Evolutionary conservation across 2,329 filamentous ascomycete species (phyloP).

Genomic region (Raffaelea albimanens): DNA sequence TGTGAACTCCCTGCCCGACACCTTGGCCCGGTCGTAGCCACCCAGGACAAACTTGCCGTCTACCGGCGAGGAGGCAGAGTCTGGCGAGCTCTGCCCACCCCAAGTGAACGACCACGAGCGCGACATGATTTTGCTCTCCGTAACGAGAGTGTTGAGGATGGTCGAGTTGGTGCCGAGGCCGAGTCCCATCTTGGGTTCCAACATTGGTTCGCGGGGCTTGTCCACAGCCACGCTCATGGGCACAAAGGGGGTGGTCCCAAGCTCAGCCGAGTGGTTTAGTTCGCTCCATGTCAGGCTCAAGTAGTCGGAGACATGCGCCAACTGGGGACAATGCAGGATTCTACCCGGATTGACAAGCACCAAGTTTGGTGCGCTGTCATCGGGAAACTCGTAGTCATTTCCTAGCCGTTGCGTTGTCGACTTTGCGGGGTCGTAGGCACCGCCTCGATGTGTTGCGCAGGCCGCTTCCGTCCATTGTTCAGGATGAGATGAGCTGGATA

Average conservation of each 20-base stretch:
- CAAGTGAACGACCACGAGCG: neutral
- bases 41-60: slow-evolving; percentile 17
- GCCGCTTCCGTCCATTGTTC: neutral
- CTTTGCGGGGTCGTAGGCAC: neutral
- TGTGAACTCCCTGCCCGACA: slow-evolving; percentile 11
- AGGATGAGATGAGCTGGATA: neutral
- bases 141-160: slow-evolving; percentile 16
- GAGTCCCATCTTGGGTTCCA: slow-evolving; percentile 12
- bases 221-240: no score
- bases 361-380: neutral
- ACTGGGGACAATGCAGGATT: neutral
- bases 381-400: neutral
- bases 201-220: slow-evolving; percentile 11
- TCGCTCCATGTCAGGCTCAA: neutral
- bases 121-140: slow-evolving; percentile 4
- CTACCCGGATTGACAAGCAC: neutral
- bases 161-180: slow-evolving; percentile 21
- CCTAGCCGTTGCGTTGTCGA: neutral
- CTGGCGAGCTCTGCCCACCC: neutral
- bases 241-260: no score
- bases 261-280: no score
- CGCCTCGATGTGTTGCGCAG: neutral
- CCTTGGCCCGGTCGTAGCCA: slow-evolving; percentile 16
- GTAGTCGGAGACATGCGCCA: neutral
- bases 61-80: slow-evolving; percentile 8